Conservation (phyloP, 495 filamentous ascomycete genomes). For the Pyrenopolyporus hunteri region DNA sequence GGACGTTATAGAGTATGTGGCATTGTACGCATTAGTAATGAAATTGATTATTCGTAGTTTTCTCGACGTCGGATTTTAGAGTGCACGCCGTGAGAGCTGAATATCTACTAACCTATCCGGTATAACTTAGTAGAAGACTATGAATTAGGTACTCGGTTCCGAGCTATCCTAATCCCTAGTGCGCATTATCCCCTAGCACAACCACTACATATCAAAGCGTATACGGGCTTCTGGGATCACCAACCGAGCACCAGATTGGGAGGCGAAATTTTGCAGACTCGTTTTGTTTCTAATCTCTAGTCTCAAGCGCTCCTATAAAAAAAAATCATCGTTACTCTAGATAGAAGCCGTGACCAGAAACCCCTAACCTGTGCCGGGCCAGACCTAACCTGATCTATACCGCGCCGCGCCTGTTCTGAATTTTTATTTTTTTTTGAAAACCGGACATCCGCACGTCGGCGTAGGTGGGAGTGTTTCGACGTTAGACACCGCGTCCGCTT, state of each 20-base stretch:
- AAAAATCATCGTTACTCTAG: constrained; percentile 1
- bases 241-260: too few relatives aligned
- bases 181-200: too few relatives aligned
- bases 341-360: not conserved
- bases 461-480: too few relatives aligned
- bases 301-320: constrained; percentile 1
- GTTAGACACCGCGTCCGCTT: too few relatives aligned
- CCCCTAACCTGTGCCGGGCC: too few relatives aligned
- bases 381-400: constrained; percentile 16
- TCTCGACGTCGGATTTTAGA: not conserved
- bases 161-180: too few relatives aligned
- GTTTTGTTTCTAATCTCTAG: not conserved
- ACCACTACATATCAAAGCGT: too few relatives aligned
- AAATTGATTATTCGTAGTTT: constrained; percentile 16
- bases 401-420: not conserved
- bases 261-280: not conserved
- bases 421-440: too few relatives aligned
- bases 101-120: not conserved
- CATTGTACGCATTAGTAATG: constrained; percentile 34
- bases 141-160: too few relatives aligned
- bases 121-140: too few relatives aligned
- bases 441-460: too few relatives aligned
- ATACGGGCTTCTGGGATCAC: too few relatives aligned
- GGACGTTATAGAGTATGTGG: constrained; percentile 27
- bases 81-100: not conserved